Evolutionary conservation across 139 green algal genomes (phyloP), one percentile per base, ranked within the genome.

Genomic region (Pseudopediastrum boryanum): DNA sequence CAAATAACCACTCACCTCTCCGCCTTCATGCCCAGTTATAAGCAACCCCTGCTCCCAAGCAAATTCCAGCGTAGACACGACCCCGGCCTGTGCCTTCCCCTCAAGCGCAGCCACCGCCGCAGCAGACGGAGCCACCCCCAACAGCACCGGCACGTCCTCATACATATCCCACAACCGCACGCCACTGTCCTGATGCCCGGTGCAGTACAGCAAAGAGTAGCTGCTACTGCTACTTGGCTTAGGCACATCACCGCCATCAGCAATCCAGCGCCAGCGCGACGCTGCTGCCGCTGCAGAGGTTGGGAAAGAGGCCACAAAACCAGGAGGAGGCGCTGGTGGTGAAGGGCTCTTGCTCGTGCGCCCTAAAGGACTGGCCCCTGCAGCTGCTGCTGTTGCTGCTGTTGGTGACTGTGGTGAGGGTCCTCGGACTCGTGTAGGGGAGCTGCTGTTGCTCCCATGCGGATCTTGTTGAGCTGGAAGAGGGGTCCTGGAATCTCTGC

Each of bases 141-240:
- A 50, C 59, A 83, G 81, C 52, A 50, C 50, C 7, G 86, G 78
- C 27, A 68, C 65, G 29, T 64, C 51, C 19, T 69, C 50, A 36
- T 77, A 69, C 51, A 86, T 38, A 59, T 83, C 84, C 86, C 86
- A 90, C 39, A 89, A 54, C 41, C 74, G 46, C 52, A 87, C 75
- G 51, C 46, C 31, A 29, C 86, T 84, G 67, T 90, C 86, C 41
- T 76, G 16, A 23, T 82, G 76, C 29, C 76, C 76, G 2, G 76
- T 82, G 76, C 76, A 82, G 51, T 82, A 82, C 36, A 82, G 35
- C 1, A 65, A 70, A 2, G 50, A 54, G 21, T 69, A 78, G 38
- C 56, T 65, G 54, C 71, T n/a, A n/a, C n/a, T 58, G 48, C 19
- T 27, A 59, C 19, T 27, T 27, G 50, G 21, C 50, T 19, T 27